A percentile compares a stretch with the other conserved stretches of the same genome.
These are phyloP conservation scores for Luffa acutangula DNA, from an alignment of 306 rosid species.

Conservation along the genomic window DNA sequence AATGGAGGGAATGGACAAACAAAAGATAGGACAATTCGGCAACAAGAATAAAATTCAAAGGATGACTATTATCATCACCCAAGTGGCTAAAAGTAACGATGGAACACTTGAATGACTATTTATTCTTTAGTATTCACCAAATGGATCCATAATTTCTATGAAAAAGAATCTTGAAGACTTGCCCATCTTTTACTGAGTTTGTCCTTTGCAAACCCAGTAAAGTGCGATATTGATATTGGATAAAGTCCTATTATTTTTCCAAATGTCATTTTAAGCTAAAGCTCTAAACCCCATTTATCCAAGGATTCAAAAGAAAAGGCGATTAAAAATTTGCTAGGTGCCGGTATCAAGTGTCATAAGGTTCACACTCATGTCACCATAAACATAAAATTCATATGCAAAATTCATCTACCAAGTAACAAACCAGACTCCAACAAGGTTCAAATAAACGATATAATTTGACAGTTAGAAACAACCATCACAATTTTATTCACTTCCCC, in stretches of 20 bases:
- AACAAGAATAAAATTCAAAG: not conserved
- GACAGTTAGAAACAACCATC: not conserved
- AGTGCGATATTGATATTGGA: not conserved
- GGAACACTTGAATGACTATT: not conserved
- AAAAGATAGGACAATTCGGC: not conserved
- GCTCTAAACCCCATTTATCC: not conserved
- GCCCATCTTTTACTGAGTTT: not conserved
- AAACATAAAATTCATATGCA: not conserved
- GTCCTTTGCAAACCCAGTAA: not conserved
- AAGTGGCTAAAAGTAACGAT: not conserved
- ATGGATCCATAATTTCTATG: not conserved
- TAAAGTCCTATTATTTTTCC: not conserved
- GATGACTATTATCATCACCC: not conserved
- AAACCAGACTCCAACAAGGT: not conserved
- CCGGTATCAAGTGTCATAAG: not conserved
- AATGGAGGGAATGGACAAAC: not conserved
- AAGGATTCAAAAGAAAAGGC: not conserved
- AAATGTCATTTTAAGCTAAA: not conserved
- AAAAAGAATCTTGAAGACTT: not conserved
- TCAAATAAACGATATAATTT: not conserved
- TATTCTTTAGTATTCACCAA: not conserved
- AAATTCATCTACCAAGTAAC: not conserved
- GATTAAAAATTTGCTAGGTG: not conserved
- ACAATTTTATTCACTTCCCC: not conserved
- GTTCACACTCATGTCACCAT: not conserved